These are phyloP conservation scores for Erythrophleum ivorense DNA, from an alignment of 331 rosid genomes.

Conservation along the genomic window DNA sequence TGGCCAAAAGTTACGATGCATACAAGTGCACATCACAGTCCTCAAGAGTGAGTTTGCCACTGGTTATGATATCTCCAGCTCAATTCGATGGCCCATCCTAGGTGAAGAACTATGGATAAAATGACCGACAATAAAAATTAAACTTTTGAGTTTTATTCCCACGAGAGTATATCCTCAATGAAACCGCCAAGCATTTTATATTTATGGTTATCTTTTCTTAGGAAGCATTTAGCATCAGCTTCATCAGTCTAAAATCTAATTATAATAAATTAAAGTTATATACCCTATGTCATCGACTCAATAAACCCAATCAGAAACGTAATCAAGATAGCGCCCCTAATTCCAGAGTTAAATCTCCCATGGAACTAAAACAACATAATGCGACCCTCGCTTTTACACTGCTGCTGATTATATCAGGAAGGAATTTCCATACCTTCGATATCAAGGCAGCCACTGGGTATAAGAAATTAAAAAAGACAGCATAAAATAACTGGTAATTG, in stretches of 20 bases:
- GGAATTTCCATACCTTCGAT: background rate
- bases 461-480: background rate
- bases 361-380: background rate
- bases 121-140: background rate
- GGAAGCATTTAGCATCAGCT: conserved; percentile 19
- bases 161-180: background rate
- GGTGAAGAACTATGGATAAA: conserved; percentile 18
- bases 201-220: background rate
- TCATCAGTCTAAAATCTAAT: conserved; percentile 24
- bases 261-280: conserved; percentile 23
- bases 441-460: background rate
- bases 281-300: background rate
- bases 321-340: background rate
- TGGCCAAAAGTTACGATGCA: background rate
- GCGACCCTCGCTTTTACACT: background rate
- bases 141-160: background rate
- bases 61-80: background rate
- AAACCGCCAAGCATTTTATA: background rate
- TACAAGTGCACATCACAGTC: background rate
- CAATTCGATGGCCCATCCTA: background rate
- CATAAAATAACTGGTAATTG: background rate
- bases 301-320: background rate
- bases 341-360: background rate
- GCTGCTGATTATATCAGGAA: background rate
- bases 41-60: background rate